Conservation (phyloP, 2,329 filamentous ascomycete species). For the Lithohypha guttulata region DNA sequence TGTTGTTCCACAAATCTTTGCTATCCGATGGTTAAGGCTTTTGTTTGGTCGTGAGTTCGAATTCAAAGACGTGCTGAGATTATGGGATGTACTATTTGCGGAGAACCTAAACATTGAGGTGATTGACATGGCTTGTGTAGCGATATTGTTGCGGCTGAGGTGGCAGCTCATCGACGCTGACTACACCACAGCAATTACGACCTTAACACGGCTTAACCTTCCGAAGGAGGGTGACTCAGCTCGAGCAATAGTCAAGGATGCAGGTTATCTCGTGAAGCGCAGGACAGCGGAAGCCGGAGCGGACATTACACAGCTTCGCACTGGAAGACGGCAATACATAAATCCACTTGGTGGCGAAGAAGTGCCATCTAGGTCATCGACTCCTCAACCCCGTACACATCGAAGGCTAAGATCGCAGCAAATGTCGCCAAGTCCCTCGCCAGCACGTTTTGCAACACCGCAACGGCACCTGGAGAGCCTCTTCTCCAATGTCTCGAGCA, state of each 20-base stretch:
- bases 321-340: constrained; percentile 32
- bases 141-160: constrained; percentile 83
- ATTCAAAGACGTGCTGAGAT: constrained; percentile 67
- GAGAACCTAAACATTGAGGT: constrained; percentile 70
- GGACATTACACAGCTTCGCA: constrained; percentile 37
- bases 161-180: constrained; percentile 82
- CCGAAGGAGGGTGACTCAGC: constrained; percentile 39
- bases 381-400: not conserved
- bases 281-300: constrained; percentile 33
- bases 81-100: constrained; percentile 90
- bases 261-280: constrained; percentile 44
- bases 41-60: constrained; percentile 89
- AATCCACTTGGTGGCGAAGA: constrained; percentile 1
- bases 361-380: not conserved
- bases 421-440: constrained; percentile 28
- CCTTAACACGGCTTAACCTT: constrained; percentile 73
- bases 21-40: constrained; percentile 91
- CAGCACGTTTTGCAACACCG: constrained; percentile 28
- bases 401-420: constrained; percentile 11
- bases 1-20: constrained; percentile 88
- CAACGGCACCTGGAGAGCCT: constrained; percentile 35
- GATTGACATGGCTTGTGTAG: constrained; percentile 81
- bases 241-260: constrained; percentile 76
- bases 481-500: constrained; percentile 39
- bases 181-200: constrained; percentile 71